A percentile compares a stretch with the other conserved stretches of the same genome.
phyloP scores from a whole-genome alignment of 208 protist genomes.

The Endotrypanum monterogeii region DNA sequence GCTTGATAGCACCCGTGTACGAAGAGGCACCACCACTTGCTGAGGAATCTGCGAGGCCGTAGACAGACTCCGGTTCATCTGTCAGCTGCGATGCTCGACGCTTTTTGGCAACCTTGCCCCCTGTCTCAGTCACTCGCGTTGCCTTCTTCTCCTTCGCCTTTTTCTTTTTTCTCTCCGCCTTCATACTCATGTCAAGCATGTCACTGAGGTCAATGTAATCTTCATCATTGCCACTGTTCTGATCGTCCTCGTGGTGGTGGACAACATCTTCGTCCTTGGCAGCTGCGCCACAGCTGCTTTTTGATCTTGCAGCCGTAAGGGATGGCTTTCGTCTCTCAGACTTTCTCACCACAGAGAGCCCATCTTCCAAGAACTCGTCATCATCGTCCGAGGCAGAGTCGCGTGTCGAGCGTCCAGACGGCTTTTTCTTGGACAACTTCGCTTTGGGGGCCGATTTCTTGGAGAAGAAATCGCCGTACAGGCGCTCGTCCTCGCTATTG shows the following conservation, averaged over 20 bases:
- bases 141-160: slow-evolving; percentile 43
- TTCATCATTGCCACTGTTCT: slow-evolving; percentile 54
- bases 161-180: slow-evolving; percentile 61
- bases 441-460: slow-evolving; percentile 22
- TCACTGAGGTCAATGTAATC: slow-evolving; percentile 86
- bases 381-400: background rate
- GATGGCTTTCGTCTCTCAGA: slow-evolving; percentile 22
- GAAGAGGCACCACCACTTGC: slow-evolving; percentile 32
- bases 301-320: background rate
- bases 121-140: slow-evolving; percentile 35
- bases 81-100: slow-evolving; percentile 37
- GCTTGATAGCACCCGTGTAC: slow-evolving; percentile 49
- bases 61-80: slow-evolving; percentile 73
- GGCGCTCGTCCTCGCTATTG: slow-evolving; percentile 88
- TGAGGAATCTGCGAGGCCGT: slow-evolving; percentile 33
- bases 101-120: slow-evolving; percentile 41
- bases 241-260: slow-evolving; percentile 64
- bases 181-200: slow-evolving; percentile 72
- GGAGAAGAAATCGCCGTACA: slow-evolving; percentile 86
- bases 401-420: background rate
- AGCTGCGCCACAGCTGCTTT: background rate
- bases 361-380: slow-evolving; percentile 45
- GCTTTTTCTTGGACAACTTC: slow-evolving; percentile 37
- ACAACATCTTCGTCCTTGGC: slow-evolving; percentile 48
- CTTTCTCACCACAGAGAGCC: slow-evolving; percentile 52